Evolutionary conservation across 768 basidiomycete species (phyloP).

Genomic region (Auriscalpium orientale): DNA sequence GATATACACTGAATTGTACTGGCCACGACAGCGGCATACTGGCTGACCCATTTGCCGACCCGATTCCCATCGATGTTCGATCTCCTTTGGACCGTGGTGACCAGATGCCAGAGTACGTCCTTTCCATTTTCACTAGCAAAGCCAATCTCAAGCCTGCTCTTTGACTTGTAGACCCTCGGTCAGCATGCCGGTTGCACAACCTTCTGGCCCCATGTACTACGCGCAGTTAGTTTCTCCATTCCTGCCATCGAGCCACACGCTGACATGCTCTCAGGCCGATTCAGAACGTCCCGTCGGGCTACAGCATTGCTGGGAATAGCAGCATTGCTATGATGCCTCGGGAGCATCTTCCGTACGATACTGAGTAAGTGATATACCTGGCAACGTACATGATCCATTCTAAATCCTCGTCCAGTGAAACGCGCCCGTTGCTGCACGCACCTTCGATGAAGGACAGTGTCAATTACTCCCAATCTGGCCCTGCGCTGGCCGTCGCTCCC

Average conservation of each 20-base stretch:
- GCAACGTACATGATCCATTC: not conserved
- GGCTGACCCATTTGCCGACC: conserved; percentile 3
- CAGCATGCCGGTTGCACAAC: conserved; percentile 4
- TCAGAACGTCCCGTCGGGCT: conserved; percentile 6
- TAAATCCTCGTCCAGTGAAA: conserved; percentile 34
- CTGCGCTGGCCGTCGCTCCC: conserved; percentile 7
- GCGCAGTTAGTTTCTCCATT: conserved; percentile 2
- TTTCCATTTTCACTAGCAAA: not conserved
- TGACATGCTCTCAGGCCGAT: conserved; percentile 8
- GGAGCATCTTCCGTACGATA: conserved; percentile 6
- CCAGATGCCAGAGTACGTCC: conserved; percentile 4
- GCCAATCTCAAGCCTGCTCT: not conserved
- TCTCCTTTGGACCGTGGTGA: not conserved
- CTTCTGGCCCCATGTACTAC: conserved; percentile 7
- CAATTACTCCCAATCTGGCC: conserved; percentile 12
- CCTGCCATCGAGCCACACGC: not conserved
- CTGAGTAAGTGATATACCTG: conserved; percentile 21
- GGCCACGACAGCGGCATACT: not conserved
- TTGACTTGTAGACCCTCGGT: not conserved
- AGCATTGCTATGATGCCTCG: not conserved
- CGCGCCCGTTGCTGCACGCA: conserved; percentile 41
- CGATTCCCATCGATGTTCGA: not conserved
- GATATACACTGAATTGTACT: no score
- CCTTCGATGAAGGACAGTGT: conserved; percentile 17
- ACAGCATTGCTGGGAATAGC: not conserved